Evolutionary conservation across 805 yeast genomes (phyloP).

Genomic region (Myxozyma neglecta): DNA sequence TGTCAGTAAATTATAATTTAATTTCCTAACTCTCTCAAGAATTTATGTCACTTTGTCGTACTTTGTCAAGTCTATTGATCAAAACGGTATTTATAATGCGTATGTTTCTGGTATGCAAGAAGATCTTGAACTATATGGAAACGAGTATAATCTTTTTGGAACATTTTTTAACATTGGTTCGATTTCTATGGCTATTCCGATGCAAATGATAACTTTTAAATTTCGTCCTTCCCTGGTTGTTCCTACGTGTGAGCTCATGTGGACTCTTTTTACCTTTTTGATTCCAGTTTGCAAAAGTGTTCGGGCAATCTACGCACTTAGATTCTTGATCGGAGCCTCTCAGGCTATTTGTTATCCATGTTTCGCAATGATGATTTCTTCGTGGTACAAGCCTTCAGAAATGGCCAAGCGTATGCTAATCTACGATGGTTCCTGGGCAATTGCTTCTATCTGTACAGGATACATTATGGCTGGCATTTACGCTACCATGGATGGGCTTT

Average conservation of each 20-base stretch:
- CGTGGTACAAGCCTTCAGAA: slow-evolving; percentile 59
- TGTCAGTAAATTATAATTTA: background rate
- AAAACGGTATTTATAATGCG: slow-evolving; percentile 59
- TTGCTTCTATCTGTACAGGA: slow-evolving; percentile 64
- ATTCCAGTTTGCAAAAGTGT: slow-evolving; percentile 52
- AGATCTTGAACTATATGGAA: slow-evolving; percentile 57
- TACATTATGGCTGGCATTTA: slow-evolving; percentile 61
- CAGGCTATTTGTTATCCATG: slow-evolving; percentile 56
- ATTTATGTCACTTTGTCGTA: slow-evolving; percentile 57
- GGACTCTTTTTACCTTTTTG: slow-evolving; percentile 68
- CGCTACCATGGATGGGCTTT: slow-evolving; percentile 48
- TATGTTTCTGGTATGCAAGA: slow-evolving; percentile 63
- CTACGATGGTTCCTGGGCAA: slow-evolving; percentile 60
- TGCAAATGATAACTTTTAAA: slow-evolving; percentile 56
- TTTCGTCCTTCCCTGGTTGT: slow-evolving; percentile 55
- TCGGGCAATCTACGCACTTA: slow-evolving; percentile 55
- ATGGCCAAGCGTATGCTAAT: slow-evolving; percentile 60
- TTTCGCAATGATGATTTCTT: slow-evolving; percentile 59
- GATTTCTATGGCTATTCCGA: slow-evolving; percentile 62
- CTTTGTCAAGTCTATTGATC: slow-evolving; percentile 69
- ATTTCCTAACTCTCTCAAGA: background rate
- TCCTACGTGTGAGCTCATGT: slow-evolving; percentile 59
- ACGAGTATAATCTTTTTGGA: slow-evolving; percentile 60
- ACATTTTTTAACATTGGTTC: slow-evolving; percentile 60
- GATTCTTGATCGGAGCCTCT: slow-evolving; percentile 67